A percentile compares a stretch with the other conserved stretches of the same genome.
These are phyloP conservation scores for Scheffersomyces lignosus DNA, from an alignment of 805 yeast genomes.

Conservation along the genomic window DNA sequence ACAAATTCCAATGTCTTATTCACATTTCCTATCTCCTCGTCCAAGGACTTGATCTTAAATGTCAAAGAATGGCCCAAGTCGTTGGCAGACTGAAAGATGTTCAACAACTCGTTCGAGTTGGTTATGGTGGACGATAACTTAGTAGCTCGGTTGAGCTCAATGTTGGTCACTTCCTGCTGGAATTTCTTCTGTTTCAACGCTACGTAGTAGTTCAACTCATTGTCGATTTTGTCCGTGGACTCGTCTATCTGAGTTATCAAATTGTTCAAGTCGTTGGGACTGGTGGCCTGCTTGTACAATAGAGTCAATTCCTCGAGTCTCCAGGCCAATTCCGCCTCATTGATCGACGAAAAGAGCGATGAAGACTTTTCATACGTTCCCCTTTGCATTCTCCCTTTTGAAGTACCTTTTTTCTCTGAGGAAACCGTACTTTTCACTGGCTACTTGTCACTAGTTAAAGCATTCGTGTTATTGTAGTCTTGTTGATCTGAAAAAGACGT, in stretches of 20 bases:
- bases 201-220: slow-evolving; percentile 24
- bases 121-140: slow-evolving; percentile 61
- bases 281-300: slow-evolving; percentile 16
- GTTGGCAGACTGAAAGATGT: slow-evolving; percentile 59
- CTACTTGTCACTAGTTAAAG: too few relatives aligned
- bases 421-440: too few relatives aligned
- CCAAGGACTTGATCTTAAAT: slow-evolving; percentile 65
- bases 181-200: slow-evolving; percentile 27
- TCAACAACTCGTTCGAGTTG: slow-evolving; percentile 55
- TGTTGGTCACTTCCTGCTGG: slow-evolving; percentile 39
- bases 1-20: slow-evolving; percentile 63
- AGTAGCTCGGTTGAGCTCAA: slow-evolving; percentile 58
- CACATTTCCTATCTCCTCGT: slow-evolving; percentile 68
- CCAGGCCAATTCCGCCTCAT: background rate
- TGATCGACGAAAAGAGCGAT: background rate
- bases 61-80: slow-evolving; percentile 67
- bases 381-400: too few relatives aligned
- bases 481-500: too few relatives aligned
- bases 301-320: background rate
- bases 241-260: slow-evolving; percentile 29
- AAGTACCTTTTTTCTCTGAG: too few relatives aligned
- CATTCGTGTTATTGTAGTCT: too few relatives aligned
- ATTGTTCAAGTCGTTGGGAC: slow-evolving; percentile 28
- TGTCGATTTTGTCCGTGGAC: slow-evolving; percentile 22
- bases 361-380: too few relatives aligned